Percentiles rank a stretch among this genome's conserved stretches.
Conservation (phyloP, 225 moss, liverwort and hornwort genomes). For the Antitrichia curtipendula region DNA sequence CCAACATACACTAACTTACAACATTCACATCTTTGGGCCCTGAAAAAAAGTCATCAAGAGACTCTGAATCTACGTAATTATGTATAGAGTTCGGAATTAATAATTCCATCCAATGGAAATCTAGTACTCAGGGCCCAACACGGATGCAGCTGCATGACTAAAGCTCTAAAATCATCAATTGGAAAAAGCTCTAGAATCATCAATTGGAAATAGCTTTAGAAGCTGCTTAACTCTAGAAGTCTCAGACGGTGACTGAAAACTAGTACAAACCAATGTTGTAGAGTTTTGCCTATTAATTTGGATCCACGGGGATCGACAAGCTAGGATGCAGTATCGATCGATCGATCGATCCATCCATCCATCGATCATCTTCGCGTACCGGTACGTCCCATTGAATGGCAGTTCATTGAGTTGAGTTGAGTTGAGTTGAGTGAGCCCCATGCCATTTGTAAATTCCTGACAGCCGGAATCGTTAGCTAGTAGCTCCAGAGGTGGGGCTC, state of each 20-base stretch:
- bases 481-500: conserved; percentile 56
- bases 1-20: not conserved
- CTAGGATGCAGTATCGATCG: not conserved
- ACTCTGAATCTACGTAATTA: not conserved
- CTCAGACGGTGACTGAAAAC: not conserved
- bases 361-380: not conserved
- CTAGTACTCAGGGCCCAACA: not conserved
- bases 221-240: not conserved
- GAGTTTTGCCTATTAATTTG: not conserved
- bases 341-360: not conserved
- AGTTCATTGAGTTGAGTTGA: not conserved
- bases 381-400: not conserved
- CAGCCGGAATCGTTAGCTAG: not conserved
- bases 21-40: not conserved
- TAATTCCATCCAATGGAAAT: not conserved
- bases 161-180: not conserved
- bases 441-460: not conserved
- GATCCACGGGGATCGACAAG: not conserved
- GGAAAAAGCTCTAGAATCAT: too few relatives aligned
- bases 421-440: not conserved
- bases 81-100: not conserved
- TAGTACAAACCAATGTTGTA: not conserved
- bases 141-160: not conserved
- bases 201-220: too few relatives aligned
- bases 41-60: not conserved